Conservation (phyloP, 495 filamentous ascomycete species). For the Penicillium bialowiezense region DNA sequence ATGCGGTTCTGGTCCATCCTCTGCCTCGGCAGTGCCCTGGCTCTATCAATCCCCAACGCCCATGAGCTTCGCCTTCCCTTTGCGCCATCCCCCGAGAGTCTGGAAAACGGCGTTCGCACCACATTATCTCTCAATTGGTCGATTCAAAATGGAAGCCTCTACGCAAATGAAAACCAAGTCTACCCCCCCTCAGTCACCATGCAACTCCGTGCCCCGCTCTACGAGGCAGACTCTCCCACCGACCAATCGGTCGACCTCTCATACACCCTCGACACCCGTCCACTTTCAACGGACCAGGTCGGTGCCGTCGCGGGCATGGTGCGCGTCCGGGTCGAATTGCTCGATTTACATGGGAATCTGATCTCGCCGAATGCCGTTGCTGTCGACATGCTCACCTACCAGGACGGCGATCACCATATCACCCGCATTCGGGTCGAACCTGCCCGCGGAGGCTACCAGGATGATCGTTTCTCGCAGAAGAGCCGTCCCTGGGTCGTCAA, state of each 20-base stretch:
- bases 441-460: background rate
- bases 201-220: conserved; percentile 28
- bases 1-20: conserved; percentile 17
- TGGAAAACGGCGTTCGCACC: conserved; percentile 12
- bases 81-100: conserved; percentile 13
- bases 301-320: conserved; percentile 20
- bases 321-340: conserved; percentile 23
- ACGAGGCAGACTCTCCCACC: conserved; percentile 9
- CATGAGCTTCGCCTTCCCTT: conserved; percentile 28
- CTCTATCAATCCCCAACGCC: conserved; percentile 14
- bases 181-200: conserved; percentile 39
- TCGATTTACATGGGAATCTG: conserved; percentile 21
- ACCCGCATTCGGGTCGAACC: conserved; percentile 22
- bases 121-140: conserved; percentile 40
- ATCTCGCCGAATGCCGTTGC: conserved; percentile 19
- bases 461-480: conserved; percentile 3
- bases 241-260: conserved; percentile 17
- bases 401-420: conserved; percentile 20
- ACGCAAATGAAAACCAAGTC: conserved; percentile 41
- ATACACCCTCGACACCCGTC: conserved; percentile 28
- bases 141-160: conserved; percentile 36
- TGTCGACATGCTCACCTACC: conserved; percentile 16
- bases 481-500: conserved; percentile 20
- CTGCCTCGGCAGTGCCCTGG: conserved; percentile 14
- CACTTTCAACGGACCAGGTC: conserved; percentile 18